phyloP scores from a whole-genome alignment of 2,329 filamentous ascomycete species.

The Aspergillus ruber region DNA sequence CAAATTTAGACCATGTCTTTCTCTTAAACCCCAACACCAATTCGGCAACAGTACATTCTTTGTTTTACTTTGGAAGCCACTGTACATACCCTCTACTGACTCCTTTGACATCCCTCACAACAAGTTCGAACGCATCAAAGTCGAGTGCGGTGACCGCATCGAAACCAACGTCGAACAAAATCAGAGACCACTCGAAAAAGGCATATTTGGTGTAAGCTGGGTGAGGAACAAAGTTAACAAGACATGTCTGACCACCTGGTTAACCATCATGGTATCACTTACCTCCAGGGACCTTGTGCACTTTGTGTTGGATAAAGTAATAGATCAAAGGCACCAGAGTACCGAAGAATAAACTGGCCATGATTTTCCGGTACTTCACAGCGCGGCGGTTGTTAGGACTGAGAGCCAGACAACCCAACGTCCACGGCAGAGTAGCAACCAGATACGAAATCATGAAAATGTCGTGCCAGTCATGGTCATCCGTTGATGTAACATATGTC shows the following conservation, averaged over 20 bases:
- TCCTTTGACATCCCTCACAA: constrained; percentile 82
- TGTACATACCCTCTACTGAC: constrained; percentile 96
- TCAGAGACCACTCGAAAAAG: constrained; percentile 95
- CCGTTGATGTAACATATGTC: constrained; percentile 97
- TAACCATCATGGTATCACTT: constrained; percentile 29
- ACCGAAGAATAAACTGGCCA: constrained; percentile 80
- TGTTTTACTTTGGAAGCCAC: constrained; percentile 80
- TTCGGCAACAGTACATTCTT: constrained; percentile 45
- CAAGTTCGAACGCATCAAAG: constrained; percentile 80
- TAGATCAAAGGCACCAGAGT: constrained; percentile 86
- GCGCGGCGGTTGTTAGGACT: constrained; percentile 79
- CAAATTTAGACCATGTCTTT: constrained; percentile 30
- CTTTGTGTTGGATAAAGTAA: constrained; percentile 98
- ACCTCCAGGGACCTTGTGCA: constrained; percentile 91
- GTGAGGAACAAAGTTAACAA: constrained; percentile 1
- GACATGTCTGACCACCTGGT: background rate
- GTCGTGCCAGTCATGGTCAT: constrained; percentile 97
- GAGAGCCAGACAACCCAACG: constrained; percentile 76
- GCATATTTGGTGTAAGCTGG: constrained; percentile 93
- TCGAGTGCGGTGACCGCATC: constrained; percentile 91
- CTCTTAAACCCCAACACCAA: constrained; percentile 30
- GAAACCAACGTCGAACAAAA: constrained; percentile 92
- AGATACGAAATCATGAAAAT: constrained; percentile 99
- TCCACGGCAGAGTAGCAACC: constrained; percentile 92
- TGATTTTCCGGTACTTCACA: constrained; percentile 79